Conservation (phyloP, 2,329 filamentous ascomycete species). For the Fusarium sp. region DNA sequence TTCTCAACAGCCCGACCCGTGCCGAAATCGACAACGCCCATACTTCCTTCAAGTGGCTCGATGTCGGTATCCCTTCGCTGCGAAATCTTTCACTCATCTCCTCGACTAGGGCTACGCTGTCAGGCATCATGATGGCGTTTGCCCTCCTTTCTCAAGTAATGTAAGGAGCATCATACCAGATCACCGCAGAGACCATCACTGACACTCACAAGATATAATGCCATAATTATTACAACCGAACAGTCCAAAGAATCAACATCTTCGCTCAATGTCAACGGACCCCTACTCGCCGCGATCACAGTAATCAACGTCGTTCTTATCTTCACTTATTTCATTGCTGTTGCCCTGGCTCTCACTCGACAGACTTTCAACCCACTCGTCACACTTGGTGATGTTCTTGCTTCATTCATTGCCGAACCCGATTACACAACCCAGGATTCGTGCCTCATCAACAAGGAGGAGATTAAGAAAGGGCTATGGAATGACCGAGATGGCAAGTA, state of each 20-base stretch:
- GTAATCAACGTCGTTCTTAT: conserved; percentile 59
- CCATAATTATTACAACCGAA: conserved; percentile 60
- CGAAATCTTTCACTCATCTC: conserved; percentile 63
- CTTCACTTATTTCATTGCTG: conserved; percentile 58
- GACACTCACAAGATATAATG: conserved; percentile 61
- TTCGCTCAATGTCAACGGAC: conserved; percentile 58
- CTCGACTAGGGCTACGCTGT: conserved; percentile 56
- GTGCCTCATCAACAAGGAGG: conserved; percentile 63
- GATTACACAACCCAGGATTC: conserved; percentile 60
- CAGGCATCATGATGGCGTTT: conserved; percentile 56
- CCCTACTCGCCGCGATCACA: conserved; percentile 55
- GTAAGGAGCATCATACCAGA: conserved; percentile 52
- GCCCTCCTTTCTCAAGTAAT: conserved; percentile 64
- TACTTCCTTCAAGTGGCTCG: conserved; percentile 61
- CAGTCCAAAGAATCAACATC: conserved; percentile 19
- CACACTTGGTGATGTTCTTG: conserved; percentile 65
- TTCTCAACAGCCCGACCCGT: conserved; percentile 67
- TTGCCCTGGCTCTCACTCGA: conserved; percentile 55
- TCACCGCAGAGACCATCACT: conserved; percentile 6
- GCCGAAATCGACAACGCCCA: conserved; percentile 64
- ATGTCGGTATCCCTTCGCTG: conserved; percentile 67
- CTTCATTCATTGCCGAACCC: conserved; percentile 62
- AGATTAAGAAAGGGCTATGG: conserved; percentile 61
- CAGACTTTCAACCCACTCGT: conserved; percentile 59
- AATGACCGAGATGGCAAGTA: conserved; percentile 58